phyloP scores from a whole-genome alignment of 805 yeast species.

The Tetrapisispora taiwanensis region DNA sequence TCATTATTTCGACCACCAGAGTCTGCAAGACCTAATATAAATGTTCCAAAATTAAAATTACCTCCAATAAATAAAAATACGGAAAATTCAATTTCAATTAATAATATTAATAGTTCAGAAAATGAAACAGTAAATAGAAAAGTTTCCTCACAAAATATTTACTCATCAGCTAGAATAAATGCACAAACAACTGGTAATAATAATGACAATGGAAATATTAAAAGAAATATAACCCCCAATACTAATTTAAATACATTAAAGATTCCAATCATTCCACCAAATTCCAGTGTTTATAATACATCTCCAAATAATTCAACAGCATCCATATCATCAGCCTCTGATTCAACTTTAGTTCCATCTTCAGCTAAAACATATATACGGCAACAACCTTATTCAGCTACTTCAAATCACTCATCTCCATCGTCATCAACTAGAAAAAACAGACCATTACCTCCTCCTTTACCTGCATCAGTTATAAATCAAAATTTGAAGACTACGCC shows the following conservation, averaged over 20 bases:
- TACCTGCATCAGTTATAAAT: constrained; percentile 12
- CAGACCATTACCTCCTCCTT: constrained; percentile 26
- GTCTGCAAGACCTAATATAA: constrained; percentile 28
- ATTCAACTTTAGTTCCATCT: constrained; percentile 3
- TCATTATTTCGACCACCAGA: constrained; percentile 35
- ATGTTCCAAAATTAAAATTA: constrained; percentile 37
- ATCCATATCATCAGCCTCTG: constrained; percentile 1
- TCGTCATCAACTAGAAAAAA: constrained; percentile 21
- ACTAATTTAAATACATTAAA: background rate
- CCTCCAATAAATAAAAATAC: constrained; percentile 26
- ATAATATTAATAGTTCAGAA: no score
- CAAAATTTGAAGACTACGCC: background rate
- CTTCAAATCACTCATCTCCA: constrained; percentile 11
- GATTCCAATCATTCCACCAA: background rate
- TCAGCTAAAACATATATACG: background rate
- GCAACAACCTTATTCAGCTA: constrained; percentile 2
- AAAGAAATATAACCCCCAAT: background rate
- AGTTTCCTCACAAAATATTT: constrained; percentile 2
- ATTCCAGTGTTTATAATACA: background rate
- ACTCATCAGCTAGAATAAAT: background rate
- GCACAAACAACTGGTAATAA: background rate
- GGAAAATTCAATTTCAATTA: background rate
- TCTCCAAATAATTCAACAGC: background rate
- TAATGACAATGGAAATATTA: background rate
- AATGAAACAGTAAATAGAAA: background rate